Base-by-base conservation (phyloP, 371 early-diverging fungal genomes). In the Thermomucor indicae-seudaticae region DNA sequence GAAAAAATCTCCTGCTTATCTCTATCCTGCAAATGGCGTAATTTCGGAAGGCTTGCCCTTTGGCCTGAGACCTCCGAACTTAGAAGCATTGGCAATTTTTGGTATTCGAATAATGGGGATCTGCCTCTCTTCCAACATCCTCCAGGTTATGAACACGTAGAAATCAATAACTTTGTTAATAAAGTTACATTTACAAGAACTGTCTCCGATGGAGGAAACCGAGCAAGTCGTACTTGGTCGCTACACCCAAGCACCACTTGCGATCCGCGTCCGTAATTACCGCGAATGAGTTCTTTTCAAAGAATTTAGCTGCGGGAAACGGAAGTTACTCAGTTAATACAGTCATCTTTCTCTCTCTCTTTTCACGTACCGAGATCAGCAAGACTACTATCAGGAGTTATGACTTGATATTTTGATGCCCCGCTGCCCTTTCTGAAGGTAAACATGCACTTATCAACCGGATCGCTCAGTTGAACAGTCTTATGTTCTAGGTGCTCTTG, bases 161-260 rank as follows among this genome's bases (percentile, higher is more conserved):
- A 14, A 14, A 37, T 37, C 14, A 37, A 37, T 37, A 37, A 37
- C 14, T 11, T 37, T 16, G 10, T 32, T 10, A 5, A 37, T 3
- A 37, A 44, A 43, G 46, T 45, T 24, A 28, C 0, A 32, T 25
- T 59, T 70, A 74, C 16, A 75, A 53, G 19, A 69, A 64, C 46
- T 75, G 72, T 29, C 77, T 56, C 49, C 77, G 62, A 50, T 77
- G 79, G 60, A 88, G 57, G 49, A 88, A 89, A 20, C 73, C 71
- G 43, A 89, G 77, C 27, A 89, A 62, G 49, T 91, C 91, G 47
- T 86, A 85, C 55, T 92, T 92, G 11, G 90, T 90, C 0, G 88
- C 88, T 17, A 92, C 85, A 40, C 87, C 90, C 43, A 91, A 67
- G 49, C 90, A 88, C 77, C 88, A 93, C 58, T 87, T 85, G 43